Evolutionary conservation across 2,329 filamentous ascomycete species (phyloP), one percentile per base, ranked within the genome.

Genomic region (Tolypocladium pustulatum): DNA sequence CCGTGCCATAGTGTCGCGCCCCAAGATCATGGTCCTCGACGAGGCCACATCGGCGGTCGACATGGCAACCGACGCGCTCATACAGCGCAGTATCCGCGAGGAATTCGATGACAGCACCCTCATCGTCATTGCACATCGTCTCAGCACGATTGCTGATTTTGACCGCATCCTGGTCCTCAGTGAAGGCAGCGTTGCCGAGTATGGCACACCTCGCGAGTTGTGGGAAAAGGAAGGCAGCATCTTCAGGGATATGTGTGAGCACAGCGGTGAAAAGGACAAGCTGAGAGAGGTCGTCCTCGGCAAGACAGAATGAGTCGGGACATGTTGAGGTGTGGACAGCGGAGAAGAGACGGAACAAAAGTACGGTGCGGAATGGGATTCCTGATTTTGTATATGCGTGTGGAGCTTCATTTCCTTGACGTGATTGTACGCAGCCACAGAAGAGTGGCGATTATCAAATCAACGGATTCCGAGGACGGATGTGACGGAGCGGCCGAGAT

Each of bases 21-120:
- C 89, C 3, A 87, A 88, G 67, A 84, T 93, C 65, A 88, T 93
- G 82, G 84, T 92, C 1, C 80, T 92, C 1, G 89, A 93, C 68
- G 89, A 92, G 73, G 89, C 89, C 0, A 93, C 89, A 0, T 87
- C 83, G 3, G 88, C 89, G 0, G 88, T 92, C 2, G 89, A 91
- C 69, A 90, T 90, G 85, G 77, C 80, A 46, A 91, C 89, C 0
- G 89, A 92, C 68, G 75, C 80, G 1, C 78, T 90, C 32, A 91
- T 91, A 65, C 88, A 91, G 73, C 80, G 85, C 7, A 84, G 80
- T 56, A 90, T 91, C 64, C 79, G 87, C 27, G 83, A 88, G 66
- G 86, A 90, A 68, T 90, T 90, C 62, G 82, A 78, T 0, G 83
- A 83, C 61, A 82, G 81, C 46, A 90, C 88, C 0, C 74, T 91